These are phyloP conservation scores for Parasitella parasitica DNA, from an alignment of 371 early-diverging fungal genomes.

Conservation along the genomic window DNA sequence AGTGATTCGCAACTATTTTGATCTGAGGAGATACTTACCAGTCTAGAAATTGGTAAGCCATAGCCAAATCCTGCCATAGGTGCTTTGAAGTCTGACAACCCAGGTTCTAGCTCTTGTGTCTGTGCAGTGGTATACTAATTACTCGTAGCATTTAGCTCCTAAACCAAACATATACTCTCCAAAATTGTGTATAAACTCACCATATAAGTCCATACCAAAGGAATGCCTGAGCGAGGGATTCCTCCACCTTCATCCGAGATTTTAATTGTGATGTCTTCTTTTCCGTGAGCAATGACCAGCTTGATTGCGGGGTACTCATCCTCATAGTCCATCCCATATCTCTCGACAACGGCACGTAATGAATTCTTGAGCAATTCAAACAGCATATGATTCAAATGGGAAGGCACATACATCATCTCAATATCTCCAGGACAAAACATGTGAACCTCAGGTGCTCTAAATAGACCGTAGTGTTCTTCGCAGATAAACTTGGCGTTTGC, in stretches of 20 bases:
- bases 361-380: constrained; percentile 97
- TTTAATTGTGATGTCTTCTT: constrained; percentile 97
- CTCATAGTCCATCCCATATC: constrained; percentile 79
- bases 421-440: constrained; percentile 82
- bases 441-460: constrained; percentile 80
- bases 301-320: constrained; percentile 92
- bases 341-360: constrained; percentile 92
- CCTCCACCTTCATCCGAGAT: constrained; percentile 97
- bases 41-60: constrained; percentile 87
- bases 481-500: constrained; percentile 92
- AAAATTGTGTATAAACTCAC: constrained; percentile 15
- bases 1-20: too few relatives aligned
- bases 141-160: background rate
- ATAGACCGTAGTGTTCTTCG: constrained; percentile 88
- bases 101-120: constrained; percentile 78
- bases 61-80: constrained; percentile 98
- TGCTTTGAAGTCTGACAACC: constrained; percentile 89
- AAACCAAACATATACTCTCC: background rate
- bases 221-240: constrained; percentile 87
- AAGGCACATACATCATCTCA: constrained; percentile 96
- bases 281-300: constrained; percentile 91
- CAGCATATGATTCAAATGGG: constrained; percentile 96
- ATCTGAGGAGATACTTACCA: constrained; percentile 56
- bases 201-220: constrained; percentile 96
- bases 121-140: constrained; percentile 93